Conservation (phyloP, 495 filamentous ascomycete species). For the Thermochaetoides thermophila region DNA sequence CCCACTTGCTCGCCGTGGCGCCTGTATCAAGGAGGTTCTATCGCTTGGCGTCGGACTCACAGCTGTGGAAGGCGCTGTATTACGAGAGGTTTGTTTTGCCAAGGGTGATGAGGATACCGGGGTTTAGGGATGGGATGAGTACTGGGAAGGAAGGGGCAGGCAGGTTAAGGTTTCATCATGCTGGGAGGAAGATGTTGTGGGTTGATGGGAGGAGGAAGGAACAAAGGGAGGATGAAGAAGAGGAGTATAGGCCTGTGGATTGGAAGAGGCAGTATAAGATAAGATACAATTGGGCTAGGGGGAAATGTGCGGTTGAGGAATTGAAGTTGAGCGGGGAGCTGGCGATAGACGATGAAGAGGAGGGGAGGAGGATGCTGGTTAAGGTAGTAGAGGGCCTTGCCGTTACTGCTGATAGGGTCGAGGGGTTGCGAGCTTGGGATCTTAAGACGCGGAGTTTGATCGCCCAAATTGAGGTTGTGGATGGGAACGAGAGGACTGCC, state of each 20-base stretch:
- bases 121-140: constrained; percentile 40
- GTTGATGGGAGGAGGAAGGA: constrained; percentile 44
- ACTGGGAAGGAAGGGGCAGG: too few species aligned
- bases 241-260: constrained; percentile 8
- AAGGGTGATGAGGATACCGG: constrained; percentile 61
- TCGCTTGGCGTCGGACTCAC: constrained; percentile 61
- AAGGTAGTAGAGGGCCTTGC: constrained; percentile 61
- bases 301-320: constrained; percentile 66
- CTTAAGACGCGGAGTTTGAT: constrained; percentile 44
- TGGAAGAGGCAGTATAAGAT: constrained; percentile 91
- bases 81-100: constrained; percentile 82
- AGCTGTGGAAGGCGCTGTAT: constrained; percentile 84
- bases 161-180: constrained; percentile 44
- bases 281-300: constrained; percentile 81
- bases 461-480: constrained; percentile 27
- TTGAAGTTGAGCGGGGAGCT: constrained; percentile 40
- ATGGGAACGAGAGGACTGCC: constrained; percentile 9
- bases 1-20: constrained; percentile 54
- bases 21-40: constrained; percentile 69
- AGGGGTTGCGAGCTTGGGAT: constrained; percentile 67
- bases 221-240: background rate
- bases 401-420: constrained; percentile 54
- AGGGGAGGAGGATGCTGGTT: constrained; percentile 38
- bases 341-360: background rate
- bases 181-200: constrained; percentile 66